Conservation (phyloP, 441 rosid species). For the Mallotus japonicus region DNA sequence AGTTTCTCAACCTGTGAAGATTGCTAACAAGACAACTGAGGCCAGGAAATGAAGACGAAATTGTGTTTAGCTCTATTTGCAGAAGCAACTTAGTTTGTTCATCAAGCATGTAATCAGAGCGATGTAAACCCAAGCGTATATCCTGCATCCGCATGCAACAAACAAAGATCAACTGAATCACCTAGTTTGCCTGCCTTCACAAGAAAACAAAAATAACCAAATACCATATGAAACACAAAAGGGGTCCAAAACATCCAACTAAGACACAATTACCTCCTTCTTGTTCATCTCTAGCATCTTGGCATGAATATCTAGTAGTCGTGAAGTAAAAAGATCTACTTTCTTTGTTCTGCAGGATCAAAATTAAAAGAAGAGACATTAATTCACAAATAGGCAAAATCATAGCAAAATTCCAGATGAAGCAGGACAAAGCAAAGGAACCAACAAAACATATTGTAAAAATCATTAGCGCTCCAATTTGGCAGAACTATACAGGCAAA, state of each 20-base stretch:
- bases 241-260: neutral
- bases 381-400: conserved; percentile 7
- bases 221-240: neutral
- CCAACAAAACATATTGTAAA: neutral
- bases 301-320: conserved; percentile 90
- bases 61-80: conserved; percentile 92
- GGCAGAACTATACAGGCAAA: neutral
- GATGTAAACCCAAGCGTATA: conserved; percentile 90
- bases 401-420: neutral
- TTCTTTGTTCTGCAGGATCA: conserved; percentile 67
- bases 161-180: conserved; percentile 18
- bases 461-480: neutral
- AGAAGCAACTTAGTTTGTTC: conserved; percentile 90
- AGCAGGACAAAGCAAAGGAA: neutral
- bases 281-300: conserved; percentile 84
- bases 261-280: conserved; percentile 57
- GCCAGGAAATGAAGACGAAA: conserved; percentile 82
- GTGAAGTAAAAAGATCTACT: conserved; percentile 86
- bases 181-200: neutral
- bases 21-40: conserved; percentile 70
- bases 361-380: conserved; percentile 15
- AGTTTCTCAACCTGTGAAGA: conserved; percentile 77
- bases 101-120: conserved; percentile 98
- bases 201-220: neutral
- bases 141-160: conserved; percentile 49